These are phyloP conservation scores for Fusarium verticillioides DNA, from an alignment of 2,329 filamentous ascomycete species.

Conservation along the genomic window DNA sequence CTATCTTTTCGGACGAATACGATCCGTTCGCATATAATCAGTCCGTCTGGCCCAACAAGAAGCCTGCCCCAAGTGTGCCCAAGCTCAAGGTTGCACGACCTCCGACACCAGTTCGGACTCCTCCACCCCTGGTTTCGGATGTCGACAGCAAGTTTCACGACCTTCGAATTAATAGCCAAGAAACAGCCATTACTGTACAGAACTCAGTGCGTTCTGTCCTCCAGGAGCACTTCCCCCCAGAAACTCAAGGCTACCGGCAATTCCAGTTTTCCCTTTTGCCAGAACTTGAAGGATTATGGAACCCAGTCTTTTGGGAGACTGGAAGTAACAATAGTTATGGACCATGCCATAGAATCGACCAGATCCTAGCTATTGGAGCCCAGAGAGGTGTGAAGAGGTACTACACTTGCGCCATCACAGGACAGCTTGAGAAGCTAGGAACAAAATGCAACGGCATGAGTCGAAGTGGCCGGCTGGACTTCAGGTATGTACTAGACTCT, in stretches of 20 bases:
- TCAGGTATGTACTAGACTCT: conserved; percentile 58
- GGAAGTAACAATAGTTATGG: conserved; percentile 45
- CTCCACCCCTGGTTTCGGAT: conserved; percentile 49
- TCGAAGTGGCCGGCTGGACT: conserved; percentile 67
- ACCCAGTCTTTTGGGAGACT: conserved; percentile 59
- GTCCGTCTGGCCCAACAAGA: conserved; percentile 40
- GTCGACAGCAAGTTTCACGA: conserved; percentile 57
- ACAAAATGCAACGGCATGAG: conserved; percentile 60
- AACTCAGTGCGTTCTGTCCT: conserved; percentile 67
- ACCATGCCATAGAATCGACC: conserved; percentile 59
- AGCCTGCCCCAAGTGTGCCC: conserved; percentile 31
- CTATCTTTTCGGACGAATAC: conserved; percentile 52
- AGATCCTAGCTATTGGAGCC: conserved; percentile 69
- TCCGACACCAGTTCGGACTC: conserved; percentile 58
- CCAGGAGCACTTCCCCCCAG: conserved; percentile 60
- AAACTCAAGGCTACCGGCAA: conserved; percentile 59
- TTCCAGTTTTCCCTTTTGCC: conserved; percentile 60
- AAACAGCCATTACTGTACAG: conserved; percentile 65
- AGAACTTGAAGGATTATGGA: conserved; percentile 64
- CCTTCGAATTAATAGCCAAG: conserved; percentile 53
- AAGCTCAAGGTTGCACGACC: conserved; percentile 48
- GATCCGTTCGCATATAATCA: conserved; percentile 58
- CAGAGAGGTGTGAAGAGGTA: conserved; percentile 64
- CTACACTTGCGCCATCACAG: conserved; percentile 60
- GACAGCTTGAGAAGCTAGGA: conserved; percentile 66